phyloP scores from a whole-genome alignment of 495 filamentous ascomycete species.

The Neurospora sublineolata region DNA sequence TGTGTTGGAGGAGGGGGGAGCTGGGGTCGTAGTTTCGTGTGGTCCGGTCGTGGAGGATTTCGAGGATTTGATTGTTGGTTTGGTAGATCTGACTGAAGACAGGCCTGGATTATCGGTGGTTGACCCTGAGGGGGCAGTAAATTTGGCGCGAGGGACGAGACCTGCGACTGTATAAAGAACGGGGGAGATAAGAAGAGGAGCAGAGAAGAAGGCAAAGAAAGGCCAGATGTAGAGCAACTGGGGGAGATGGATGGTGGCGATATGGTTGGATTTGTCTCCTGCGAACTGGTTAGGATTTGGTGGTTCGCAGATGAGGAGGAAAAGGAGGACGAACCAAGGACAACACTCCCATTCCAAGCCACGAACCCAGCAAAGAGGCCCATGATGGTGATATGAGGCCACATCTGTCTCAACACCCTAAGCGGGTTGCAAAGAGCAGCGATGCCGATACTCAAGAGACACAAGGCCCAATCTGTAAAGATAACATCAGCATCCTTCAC shows the following conservation, averaged over 20 bases:
- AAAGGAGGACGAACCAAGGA: conserved; percentile 50
- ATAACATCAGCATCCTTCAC: background rate
- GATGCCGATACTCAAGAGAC: conserved; percentile 47
- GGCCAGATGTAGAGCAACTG: conserved; percentile 96
- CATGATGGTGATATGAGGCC: conserved; percentile 60
- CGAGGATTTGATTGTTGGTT: background rate
- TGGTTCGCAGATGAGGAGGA: background rate
- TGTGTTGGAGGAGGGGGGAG: background rate
- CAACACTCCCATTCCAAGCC: conserved; percentile 78
- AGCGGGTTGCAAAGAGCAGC: conserved; percentile 42
- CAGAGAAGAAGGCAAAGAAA: conserved; percentile 79
- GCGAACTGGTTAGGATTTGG: background rate
- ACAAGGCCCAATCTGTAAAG: conserved; percentile 30
- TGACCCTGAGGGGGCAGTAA: background rate
- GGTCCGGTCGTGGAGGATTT: background rate
- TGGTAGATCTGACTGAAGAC: background rate
- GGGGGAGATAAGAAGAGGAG: conserved; percentile 48
- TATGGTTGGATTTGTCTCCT: conserved; percentile 90
- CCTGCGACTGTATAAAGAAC: background rate
- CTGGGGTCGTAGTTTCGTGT: background rate
- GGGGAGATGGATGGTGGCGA: conserved; percentile 74
- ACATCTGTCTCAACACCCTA: conserved; percentile 37
- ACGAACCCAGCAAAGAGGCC: conserved; percentile 63
- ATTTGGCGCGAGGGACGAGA: background rate
- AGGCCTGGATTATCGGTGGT: background rate